Evolutionary conservation across 768 basidiomycete species (phyloP), one percentile per base, ranked within the genome.

Genomic region (Tephrocybe sp.): DNA sequence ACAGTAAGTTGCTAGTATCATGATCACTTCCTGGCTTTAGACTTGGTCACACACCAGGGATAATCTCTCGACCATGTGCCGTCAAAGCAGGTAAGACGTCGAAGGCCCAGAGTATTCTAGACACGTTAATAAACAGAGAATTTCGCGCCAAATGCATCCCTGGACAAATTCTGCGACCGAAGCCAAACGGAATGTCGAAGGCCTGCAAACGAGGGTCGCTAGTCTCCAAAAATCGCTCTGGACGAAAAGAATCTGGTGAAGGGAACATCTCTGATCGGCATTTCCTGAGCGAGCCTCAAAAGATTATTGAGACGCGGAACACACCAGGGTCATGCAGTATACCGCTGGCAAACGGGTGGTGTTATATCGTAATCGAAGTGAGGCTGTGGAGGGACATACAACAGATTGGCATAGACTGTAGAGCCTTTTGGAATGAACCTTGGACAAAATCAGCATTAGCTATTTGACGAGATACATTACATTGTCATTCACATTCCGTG

Each of bases 151-250:
- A 62, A 31, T 67, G 68, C 58, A 66, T 67, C 1, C 68, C 69
- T 0, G 65, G 72, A 47, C 72, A 74, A 16, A 70, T 65, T 25
- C 71, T 62, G 40, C 73, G 55, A 27, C 73, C 74, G 50, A 73
- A 75, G 3, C 74, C 69, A 54, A 73, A 76, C 9, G 69, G 66
- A 30, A 71, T 59, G 18, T 67, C 66, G 34, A 69, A 69, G 12
- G 61, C 52, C 51, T 64, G 52, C 15, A 70, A 40, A 3, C 67
- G 63, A 4, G 67, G 58, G 48, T 66, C 53, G 4, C 50, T 49
- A 2, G 65, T 66, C 16, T 67, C 61, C 6, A 76, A 49, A 51
- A 76, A 76, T 24, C 73, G 64, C 40, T 75, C 75, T 0, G 75
- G 74, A 11, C 51, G 48, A 54, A 73, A 75, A 26, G 56, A 57